Evolutionary conservation across 2,329 filamentous ascomycete genomes (phyloP), one percentile per base, ranked within the genome.

Genomic region (Coniochaeta sp.): DNA sequence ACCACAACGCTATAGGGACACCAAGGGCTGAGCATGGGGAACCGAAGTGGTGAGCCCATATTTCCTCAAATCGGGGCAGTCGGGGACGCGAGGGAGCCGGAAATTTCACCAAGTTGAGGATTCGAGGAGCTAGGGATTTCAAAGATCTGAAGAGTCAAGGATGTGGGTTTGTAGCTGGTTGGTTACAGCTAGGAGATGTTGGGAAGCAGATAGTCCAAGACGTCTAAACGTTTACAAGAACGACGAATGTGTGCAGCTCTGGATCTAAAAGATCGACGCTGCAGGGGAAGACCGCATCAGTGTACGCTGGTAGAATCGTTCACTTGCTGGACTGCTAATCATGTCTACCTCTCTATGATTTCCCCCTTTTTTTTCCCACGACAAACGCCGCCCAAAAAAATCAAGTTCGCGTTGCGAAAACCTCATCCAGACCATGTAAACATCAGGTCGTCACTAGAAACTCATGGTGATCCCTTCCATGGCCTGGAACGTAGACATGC

Each of bases 1-100:
- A 96, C 71, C 84, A 83, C 47, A 93, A 96, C 70, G 89, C 86
- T 4, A 81, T 90, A 3, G 65, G 62, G 22, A 76, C 73, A 24
- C 71, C 71, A 6, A 71, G 65, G 66, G 66, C 70, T 44, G 80
- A 80, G 69, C 73, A 68, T 60, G 70, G 64, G 8, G 72, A 74
- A 60, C 71, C 69, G 26, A 67, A 64, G 61, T 75, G 74, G 73
- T 73, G 61, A 65, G 36, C n/a, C 3, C 10, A n/a, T 3, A 4
- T 40, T 40, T 40, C 4, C 34, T 36, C 8, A 5, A 36, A 12
- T 36, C 34, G 12, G 34, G 34, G 38, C n/a, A 17, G 17, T 40
- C n/a, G 16, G 9, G 38, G 34, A 36, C 14, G 9, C 34, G 14
- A 14, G 14, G 6, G 12, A 12, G 34, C 14, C 10, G 34, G 34